phyloP scores from a whole-genome alignment of 2,329 filamentous ascomycete genomes.

The Dendryphion nanum region DNA sequence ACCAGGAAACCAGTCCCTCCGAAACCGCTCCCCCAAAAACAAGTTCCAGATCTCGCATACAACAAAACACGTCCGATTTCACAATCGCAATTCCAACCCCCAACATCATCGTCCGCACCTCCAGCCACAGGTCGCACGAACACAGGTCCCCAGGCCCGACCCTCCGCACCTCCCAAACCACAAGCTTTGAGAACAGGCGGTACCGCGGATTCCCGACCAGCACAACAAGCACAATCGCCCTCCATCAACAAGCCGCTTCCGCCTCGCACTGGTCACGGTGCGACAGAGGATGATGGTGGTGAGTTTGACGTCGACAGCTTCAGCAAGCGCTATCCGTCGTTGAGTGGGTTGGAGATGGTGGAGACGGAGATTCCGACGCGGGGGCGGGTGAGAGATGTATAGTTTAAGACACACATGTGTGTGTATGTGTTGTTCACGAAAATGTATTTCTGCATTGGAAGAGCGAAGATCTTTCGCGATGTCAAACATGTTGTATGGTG shows the following conservation, averaged over 20 bases:
- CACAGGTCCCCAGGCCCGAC: slow-evolving; percentile 33
- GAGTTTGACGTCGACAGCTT: slow-evolving; percentile 67
- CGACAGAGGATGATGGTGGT: slow-evolving; percentile 50
- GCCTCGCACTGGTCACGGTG: slow-evolving; percentile 3
- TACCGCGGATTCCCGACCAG: slow-evolving; percentile 11
- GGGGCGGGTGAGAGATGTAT: background rate
- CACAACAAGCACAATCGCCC: background rate
- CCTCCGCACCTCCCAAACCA: slow-evolving; percentile 60
- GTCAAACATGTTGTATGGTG: too few relatives aligned
- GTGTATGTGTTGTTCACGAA: too few relatives aligned
- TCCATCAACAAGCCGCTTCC: slow-evolving; percentile 20
- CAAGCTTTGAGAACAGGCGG: slow-evolving; percentile 55
- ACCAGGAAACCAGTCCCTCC: background rate
- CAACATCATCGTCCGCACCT: slow-evolving; percentile 32
- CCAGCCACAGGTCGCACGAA: slow-evolving; percentile 28
- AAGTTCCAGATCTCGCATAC: background rate
- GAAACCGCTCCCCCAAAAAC: background rate
- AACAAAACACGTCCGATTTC: slow-evolving; percentile 20
- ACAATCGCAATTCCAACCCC: slow-evolving; percentile 8
- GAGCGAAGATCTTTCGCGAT: too few relatives aligned
- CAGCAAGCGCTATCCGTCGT: slow-evolving; percentile 79
- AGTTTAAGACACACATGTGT: too few relatives aligned
- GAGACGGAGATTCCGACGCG: slow-evolving; percentile 59
- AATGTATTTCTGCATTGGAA: too few relatives aligned
- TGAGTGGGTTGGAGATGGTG: slow-evolving; percentile 85